Evolutionary conservation across 176 grass and related monocot species (phyloP), one percentile per base, ranked within the genome.

Genomic region (Lolium multiflorum): DNA sequence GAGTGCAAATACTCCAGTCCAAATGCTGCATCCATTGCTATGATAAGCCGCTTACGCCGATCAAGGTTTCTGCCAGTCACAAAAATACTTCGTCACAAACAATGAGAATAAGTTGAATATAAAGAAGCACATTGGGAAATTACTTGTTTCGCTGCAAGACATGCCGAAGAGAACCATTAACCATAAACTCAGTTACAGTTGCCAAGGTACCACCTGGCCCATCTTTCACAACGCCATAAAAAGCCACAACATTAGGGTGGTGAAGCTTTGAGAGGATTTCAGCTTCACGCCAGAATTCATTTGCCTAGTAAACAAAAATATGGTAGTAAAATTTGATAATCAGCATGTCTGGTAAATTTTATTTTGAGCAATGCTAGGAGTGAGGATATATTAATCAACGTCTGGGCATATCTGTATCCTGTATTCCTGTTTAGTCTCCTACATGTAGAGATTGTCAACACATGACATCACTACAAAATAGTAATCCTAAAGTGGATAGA

Each of bases 271-370:
- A 68, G 15, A 68, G 65, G 31, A 68, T 68, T 31, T 68, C 65
- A 88, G 95, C 95, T 95, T 98, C 95, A 55, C 93, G 85, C 93
- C 95, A 98, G 83, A 98, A 98, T 84, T 98, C 95, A 24, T 92
- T 77, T 46, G 96, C 92, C 96, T 98, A 11, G 83, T 50, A 60
- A 81, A 13, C 56, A 86, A 43, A 50, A 66, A 63, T 22, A 88
- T 63, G 37, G 15, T 67, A 57, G 47, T 78, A 78, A 89, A 61
- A 49, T 69, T 21, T 77, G 37, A 69, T 38, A 70, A 7, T 71
- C 39, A 25, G 70, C n/a, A 55, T 38, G 62, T 14, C 18, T 48
- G n/a, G 70, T 68, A 20, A 38, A 71, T 7, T 26, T n/a, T 78
- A 83, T 17, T 73, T 9, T 55, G 49, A 67, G 46, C 59, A 57